phyloP scores from a whole-genome alignment of 257 asterid genomes.

The Gentiana straminea region DNA sequence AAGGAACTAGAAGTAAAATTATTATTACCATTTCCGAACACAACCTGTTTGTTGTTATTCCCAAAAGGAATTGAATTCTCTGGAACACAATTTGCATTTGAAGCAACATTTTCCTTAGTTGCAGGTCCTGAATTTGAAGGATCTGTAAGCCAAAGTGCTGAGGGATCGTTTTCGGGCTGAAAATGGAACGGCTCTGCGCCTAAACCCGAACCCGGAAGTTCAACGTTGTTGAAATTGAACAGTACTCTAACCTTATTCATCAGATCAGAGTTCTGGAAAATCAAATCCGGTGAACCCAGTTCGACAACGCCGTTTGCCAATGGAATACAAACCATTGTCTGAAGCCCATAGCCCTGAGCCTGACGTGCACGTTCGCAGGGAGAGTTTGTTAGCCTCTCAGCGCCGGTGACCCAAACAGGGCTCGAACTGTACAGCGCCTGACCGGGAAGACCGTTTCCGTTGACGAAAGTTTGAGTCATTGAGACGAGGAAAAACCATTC shows the following conservation, averaged over 20 bases:
- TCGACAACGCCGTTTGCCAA: slow-evolving; percentile 75
- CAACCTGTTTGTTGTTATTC: slow-evolving; percentile 22
- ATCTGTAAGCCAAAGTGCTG: slow-evolving; percentile 56
- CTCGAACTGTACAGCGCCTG: slow-evolving; percentile 49
- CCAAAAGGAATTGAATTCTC: slow-evolving; percentile 22
- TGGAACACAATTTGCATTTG: background rate
- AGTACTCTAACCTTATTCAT: slow-evolving; percentile 60
- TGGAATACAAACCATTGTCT: slow-evolving; percentile 68
- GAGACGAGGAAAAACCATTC: slow-evolving; percentile 87
- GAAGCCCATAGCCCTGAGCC: slow-evolving; percentile 58
- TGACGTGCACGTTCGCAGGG: slow-evolving; percentile 70
- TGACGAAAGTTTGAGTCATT: slow-evolving; percentile 65
- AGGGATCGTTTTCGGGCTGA: slow-evolving; percentile 44
- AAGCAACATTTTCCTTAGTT: slow-evolving; percentile 23
- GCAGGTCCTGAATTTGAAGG: slow-evolving; percentile 34
- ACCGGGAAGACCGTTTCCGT: slow-evolving; percentile 78
- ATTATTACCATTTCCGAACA: slow-evolving; percentile 26
- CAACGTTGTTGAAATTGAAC: slow-evolving; percentile 48
- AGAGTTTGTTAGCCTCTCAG: slow-evolving; percentile 32
- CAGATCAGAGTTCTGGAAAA: slow-evolving; percentile 61
- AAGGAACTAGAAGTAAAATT: slow-evolving; percentile 33
- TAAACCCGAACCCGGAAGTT: slow-evolving; percentile 26
- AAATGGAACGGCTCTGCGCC: slow-evolving; percentile 45
- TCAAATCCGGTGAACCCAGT: slow-evolving; percentile 69
- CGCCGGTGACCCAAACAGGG: slow-evolving; percentile 72